Base-by-base conservation (phyloP, 2,329 filamentous ascomycete genomes). In the Talaromyces sp. region DNA sequence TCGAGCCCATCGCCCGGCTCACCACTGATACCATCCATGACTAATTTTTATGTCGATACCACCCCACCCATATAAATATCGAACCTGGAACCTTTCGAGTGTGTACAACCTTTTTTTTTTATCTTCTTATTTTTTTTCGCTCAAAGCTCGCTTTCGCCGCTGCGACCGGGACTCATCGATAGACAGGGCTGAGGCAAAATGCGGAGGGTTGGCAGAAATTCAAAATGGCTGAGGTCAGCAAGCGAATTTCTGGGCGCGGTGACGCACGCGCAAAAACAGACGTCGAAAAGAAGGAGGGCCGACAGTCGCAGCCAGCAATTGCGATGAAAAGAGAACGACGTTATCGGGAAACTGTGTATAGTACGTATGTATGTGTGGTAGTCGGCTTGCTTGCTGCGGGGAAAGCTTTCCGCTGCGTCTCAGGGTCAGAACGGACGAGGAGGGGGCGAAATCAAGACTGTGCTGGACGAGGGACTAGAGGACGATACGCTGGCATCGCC, bases 11-110 rank as follows among this genome's bases (percentile, higher is more conserved):
- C 77, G 38, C 58, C 43, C 21, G 67, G 58, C 53, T 70, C 72
- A 56, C 73, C 74, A 66, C 72, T 73, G 55, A 74, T 64, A 55
- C 69, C 68, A 50, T 76, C 72, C 73, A 76, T 76, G 52, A 55
- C 66, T 55, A 17, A 26, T 11, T n/a, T 27, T 7, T 17, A 24
- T 55, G 49, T 29, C 2, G 8, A 29, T 52, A 52, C 4, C 26
- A 29, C 26, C 49, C 49, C 49, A n/a, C 17, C 49, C 49, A 52
- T 29, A 26, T 7, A 29, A 26, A 21, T 29, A 1, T 17, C 9
- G 49, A 29, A 19, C 24, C 26, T 9, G 8, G 11, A 29, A 19
- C 24, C 26, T 9, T 17, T 5, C 5, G 13, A 10, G 27, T 11
- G 49, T 29, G 11, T 14, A 27, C 26, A 29, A 13, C 6, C 9